phyloP scores from a whole-genome alignment of 2,329 filamentous ascomycete species.

The Fusarium penzigii region DNA sequence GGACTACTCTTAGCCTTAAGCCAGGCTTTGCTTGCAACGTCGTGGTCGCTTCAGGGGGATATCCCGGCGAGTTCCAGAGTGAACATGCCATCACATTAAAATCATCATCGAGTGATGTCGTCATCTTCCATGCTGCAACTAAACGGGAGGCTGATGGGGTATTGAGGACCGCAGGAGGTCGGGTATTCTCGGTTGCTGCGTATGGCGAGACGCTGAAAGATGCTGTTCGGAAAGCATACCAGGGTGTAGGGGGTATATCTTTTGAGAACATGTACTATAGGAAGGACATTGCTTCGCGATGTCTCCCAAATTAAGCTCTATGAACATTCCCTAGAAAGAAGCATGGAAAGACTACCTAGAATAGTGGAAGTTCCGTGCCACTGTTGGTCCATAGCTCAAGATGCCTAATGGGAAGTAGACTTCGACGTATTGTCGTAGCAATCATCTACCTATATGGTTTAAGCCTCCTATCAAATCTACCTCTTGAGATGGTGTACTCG shows the following conservation, averaged over 20 bases:
- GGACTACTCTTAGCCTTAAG: slow-evolving; percentile 63
- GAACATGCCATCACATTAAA: slow-evolving; percentile 56
- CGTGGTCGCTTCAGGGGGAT: slow-evolving; percentile 81
- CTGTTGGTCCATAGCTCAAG: no score
- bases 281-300: slow-evolving; percentile 72
- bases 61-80: slow-evolving; percentile 77
- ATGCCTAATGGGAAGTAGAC: no score
- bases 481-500: no score
- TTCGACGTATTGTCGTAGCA: no score
- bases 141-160: slow-evolving; percentile 52
- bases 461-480: no score
- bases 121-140: slow-evolving; percentile 88
- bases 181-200: slow-evolving; percentile 82
- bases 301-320: no score
- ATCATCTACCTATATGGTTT: no score
- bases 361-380: no score
- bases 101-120: slow-evolving; percentile 47
- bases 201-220: slow-evolving; percentile 67
- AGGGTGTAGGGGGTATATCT: slow-evolving; percentile 65
- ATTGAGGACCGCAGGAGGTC: slow-evolving; percentile 73
- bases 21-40: slow-evolving; percentile 75
- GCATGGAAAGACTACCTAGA: no score
- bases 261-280: slow-evolving; percentile 85
- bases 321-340: no score
- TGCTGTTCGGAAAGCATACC: slow-evolving; percentile 78